Evolutionary conservation across 2,329 filamentous ascomycete species (phyloP), one percentile per base, ranked within the genome.

Genomic region (Fusarium sp.): DNA sequence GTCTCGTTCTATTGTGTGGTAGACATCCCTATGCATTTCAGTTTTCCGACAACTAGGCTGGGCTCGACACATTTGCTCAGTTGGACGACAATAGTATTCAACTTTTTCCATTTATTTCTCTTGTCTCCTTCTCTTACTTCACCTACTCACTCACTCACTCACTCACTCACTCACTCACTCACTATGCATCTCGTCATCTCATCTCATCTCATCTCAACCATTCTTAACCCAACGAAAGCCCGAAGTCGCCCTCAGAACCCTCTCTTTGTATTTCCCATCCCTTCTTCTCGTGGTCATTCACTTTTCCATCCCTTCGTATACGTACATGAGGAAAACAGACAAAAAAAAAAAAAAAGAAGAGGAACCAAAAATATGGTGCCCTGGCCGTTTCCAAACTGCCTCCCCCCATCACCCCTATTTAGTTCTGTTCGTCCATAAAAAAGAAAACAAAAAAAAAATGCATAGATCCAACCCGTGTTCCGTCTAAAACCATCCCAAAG

Each of bases 401-500:
- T 3, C 24, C 70, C 67, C 24, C 24, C 17, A 14, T 58, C 40
- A 33, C 49, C 29, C 55, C 44, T 40, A 46, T 29, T 60, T 51
- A 44, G 22, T 66, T 62, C 49, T 63, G 63, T 59, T 63, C 57
- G 59, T 55, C 55, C 71, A 16, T 55, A 56, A 53, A 44, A 61
- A 42, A 20, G 22, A 64, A 65, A 51, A 73, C 59, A 42, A 12
- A 61, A 42, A n/a, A 22, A 62, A 65, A 56, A 73, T 62, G 53
- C 66, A 62, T 61, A 75, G 57, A 71, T 63, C 68, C 59, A 49
- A 64, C 24, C 44, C 51, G 22, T 62, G 49, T 56, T 56, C 57
- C 51, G 51, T 77, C 76, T 77, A 74, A 76, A 70, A 49, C 64
- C 75, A 66, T 70, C 66, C 67, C 64, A 73, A 72, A 74, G 40